Evolutionary conservation across 169 alveolate genomes (phyloP).

Genomic region (Cardiosporidium cionae): DNA sequence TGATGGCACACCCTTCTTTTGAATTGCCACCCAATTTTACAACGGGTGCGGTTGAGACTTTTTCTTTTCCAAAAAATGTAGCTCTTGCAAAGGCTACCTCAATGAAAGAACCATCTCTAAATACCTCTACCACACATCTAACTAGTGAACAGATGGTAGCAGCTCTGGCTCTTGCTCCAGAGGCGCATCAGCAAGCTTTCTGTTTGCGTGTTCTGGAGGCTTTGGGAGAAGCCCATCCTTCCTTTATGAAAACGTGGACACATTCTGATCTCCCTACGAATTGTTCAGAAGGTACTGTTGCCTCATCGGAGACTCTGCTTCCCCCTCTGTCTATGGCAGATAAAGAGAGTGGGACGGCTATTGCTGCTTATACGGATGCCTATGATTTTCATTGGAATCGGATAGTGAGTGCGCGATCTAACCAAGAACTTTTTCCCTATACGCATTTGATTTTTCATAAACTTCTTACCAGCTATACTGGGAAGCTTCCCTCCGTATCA

Average conservation of each 20-base stretch:
- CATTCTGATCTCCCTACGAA: background rate
- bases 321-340: no score
- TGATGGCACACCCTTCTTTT: background rate
- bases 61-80: no score
- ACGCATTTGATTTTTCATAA: background rate
- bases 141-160: background rate
- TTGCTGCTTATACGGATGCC: background rate
- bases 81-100: no score
- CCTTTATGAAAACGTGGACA: background rate
- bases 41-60: background rate
- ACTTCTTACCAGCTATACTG: background rate
- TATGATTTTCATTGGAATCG: background rate
- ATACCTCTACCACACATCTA: background rate
- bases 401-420: background rate
- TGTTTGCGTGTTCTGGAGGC: background rate
- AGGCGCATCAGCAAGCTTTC: background rate
- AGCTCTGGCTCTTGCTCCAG: no score
- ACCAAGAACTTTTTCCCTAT: background rate
- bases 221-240: background rate
- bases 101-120: no score
- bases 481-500: background rate
- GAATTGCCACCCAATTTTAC: background rate
- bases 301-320: no score
- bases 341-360: no score
- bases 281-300: background rate